Evolutionary conservation across 2,329 filamentous ascomycete species (phyloP).

Genomic region (Cladorrhinum sp.): DNA sequence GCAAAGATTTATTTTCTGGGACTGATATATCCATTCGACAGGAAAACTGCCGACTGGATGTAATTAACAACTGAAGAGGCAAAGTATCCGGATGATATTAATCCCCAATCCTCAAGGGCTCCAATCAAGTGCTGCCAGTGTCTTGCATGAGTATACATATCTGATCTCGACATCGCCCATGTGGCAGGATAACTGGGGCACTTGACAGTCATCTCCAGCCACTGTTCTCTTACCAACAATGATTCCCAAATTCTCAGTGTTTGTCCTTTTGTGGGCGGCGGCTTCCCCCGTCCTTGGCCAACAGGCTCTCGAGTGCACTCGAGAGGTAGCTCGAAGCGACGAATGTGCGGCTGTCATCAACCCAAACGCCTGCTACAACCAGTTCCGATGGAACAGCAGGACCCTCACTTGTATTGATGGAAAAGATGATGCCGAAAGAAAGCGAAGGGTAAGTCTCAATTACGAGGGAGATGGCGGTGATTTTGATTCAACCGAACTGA

Average conservation of each 20-base stretch:
- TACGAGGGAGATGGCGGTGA: neutral
- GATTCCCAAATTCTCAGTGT: slow-evolving; percentile 18
- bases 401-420: slow-evolving; percentile 39
- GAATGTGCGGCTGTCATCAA: slow-evolving; percentile 41
- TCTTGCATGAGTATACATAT: neutral
- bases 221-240: slow-evolving; percentile 1
- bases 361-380: slow-evolving; percentile 41
- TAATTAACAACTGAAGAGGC: neutral
- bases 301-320: slow-evolving; percentile 31
- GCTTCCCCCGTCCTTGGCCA: slow-evolving; percentile 28
- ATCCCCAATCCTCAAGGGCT: neutral
- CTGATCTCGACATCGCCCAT: neutral
- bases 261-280: slow-evolving; percentile 26
- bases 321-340: slow-evolving; percentile 35
- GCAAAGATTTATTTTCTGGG: too few species aligned
- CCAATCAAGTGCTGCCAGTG: neutral
- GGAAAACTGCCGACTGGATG: slow-evolving; percentile 10
- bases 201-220: neutral
- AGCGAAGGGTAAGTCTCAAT: slow-evolving; percentile 30
- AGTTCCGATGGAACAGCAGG: slow-evolving; percentile 36
- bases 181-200: neutral
- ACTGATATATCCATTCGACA: slow-evolving; percentile 3
- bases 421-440: slow-evolving; percentile 32
- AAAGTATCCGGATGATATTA: neutral
- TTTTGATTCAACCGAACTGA: neutral